Evolutionary conservation across 371 early-diverging fungal species (phyloP).

Genomic region (Actinomortierella wolfii): DNA sequence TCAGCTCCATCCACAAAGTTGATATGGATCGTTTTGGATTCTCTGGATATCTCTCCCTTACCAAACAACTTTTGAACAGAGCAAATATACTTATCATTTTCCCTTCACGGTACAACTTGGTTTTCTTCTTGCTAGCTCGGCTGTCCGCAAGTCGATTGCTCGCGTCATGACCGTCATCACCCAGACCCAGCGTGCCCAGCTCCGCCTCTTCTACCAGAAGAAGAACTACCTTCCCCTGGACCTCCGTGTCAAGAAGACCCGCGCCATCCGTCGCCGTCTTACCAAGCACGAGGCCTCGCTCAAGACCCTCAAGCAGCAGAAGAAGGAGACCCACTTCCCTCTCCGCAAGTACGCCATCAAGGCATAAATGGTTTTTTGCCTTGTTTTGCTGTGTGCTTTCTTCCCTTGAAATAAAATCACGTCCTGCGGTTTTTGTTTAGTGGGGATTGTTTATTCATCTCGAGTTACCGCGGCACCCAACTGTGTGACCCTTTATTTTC

Average conservation of each 20-base stretch:
- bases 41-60: too few species aligned
- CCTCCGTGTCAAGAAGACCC: conserved; percentile 95
- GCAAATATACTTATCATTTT: too few species aligned
- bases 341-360: conserved; percentile 85
- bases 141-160: conserved; percentile 91
- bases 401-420: too few species aligned
- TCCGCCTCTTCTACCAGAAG: conserved; percentile 82
- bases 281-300: conserved; percentile 71
- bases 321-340: conserved; percentile 86
- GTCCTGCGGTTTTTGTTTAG: too few species aligned
- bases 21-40: too few species aligned
- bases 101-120: too few species aligned
- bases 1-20: too few species aligned
- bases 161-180: conserved; percentile 92
- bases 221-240: conserved; percentile 93
- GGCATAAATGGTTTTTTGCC: conserved; percentile 59
- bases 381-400: too few species aligned
- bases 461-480: too few species aligned
- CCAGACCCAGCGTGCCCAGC: conserved; percentile 85
- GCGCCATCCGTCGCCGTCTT: conserved; percentile 94
- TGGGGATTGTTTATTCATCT: too few species aligned
- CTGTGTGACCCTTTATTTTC: too few species aligned
- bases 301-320: conserved; percentile 78
- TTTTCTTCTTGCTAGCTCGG: conserved; percentile 50
- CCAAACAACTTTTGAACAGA: too few species aligned